Evolutionary conservation across 768 basidiomycete genomes (phyloP), one percentile per base, ranked within the genome.

Genomic region (Kwoniella heveanensis): DNA sequence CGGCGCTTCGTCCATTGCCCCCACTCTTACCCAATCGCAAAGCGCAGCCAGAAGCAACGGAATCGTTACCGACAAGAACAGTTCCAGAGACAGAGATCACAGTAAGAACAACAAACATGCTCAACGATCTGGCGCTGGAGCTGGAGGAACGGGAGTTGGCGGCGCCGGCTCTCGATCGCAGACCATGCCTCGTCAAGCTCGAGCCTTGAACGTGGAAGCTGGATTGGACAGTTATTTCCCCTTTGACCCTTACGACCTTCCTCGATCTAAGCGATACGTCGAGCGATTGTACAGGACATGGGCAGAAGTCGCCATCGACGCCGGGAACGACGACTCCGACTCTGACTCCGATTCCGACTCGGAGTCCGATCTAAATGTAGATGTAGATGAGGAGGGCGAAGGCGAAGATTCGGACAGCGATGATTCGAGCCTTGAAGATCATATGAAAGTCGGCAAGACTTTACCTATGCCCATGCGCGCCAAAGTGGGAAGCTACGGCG

Each of bases 211-310:
- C 48, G 54, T 73, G 17, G 85, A 85, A 54, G 83, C 85, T 9
- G 92, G 94, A 64, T 83, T 98, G 59, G 92, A 92, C 75, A 87
- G 88, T 12, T 98, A 97, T 83, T 99, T 99, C 83, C 96, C 96
- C 0, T 99, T 99, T 77, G 96, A 99, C 79, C 96, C 96, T 1
- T 98, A 92, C 82, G 90, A 88, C 63, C 86, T 99, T 4, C 89
- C 91, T 0, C 84, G 86, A 61, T 92, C 91, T 37, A 83, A 85
- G 29, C 78, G 80, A 22, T 96, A 88, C 73, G 89, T 99, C 58
- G 87, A 91, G 57, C 83, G 83, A 9, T 85, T 96, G 26, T 99
- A 97, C 73, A 84, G 93, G 49, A 91, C 94, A 64, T 99, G 95
- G 95, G 83, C 87, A 19, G 82, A 86, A 30, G 92, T 95, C 2